Conservation (phyloP, 768 basidiomycete genomes). For the Hirschioporus abietinus region DNA sequence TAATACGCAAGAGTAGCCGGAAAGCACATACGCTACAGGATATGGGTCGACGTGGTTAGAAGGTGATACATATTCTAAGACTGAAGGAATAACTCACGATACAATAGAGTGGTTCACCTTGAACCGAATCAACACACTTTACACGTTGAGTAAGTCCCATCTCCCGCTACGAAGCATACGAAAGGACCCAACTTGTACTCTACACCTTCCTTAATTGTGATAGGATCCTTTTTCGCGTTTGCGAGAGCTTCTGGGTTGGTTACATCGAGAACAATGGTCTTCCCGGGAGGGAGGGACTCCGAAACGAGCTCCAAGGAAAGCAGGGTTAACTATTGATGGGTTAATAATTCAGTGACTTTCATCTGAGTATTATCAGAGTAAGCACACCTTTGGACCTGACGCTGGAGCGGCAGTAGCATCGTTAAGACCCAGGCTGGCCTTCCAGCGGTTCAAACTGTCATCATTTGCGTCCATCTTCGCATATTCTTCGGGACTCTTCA, state of each 20-base stretch:
- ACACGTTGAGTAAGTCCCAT: slow-evolving; percentile 8
- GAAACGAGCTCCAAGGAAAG: slow-evolving; percentile 76
- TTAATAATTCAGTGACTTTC: slow-evolving; percentile 12
- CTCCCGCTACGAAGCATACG: background rate
- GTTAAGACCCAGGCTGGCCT: slow-evolving; percentile 84
- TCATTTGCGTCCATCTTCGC: slow-evolving; percentile 84
- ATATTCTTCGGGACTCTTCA: slow-evolving; percentile 77
- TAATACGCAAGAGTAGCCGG: no score
- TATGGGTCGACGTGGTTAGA: no score
- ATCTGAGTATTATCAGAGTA: slow-evolving; percentile 18
- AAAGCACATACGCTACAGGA: background rate
- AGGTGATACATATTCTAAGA: no score
- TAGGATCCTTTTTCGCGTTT: slow-evolving; percentile 71
- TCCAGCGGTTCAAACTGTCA: slow-evolving; percentile 94
- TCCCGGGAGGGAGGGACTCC: slow-evolving; percentile 54
- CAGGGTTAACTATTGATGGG: slow-evolving; percentile 52
- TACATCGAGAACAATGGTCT: slow-evolving; percentile 64
- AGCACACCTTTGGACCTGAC: slow-evolving; percentile 60
- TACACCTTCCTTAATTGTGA: slow-evolving; percentile 76
- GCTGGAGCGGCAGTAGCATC: slow-evolving; percentile 34
- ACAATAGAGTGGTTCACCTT: slow-evolving; percentile 89
- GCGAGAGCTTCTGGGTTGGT: slow-evolving; percentile 40
- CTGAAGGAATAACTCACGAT: slow-evolving; percentile 41
- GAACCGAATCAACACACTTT: slow-evolving; percentile 75
- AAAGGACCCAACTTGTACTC: slow-evolving; percentile 70